Evolutionary conservation across 177 flowering plant species (phyloP), one percentile per base, ranked within the genome.

Genomic region (Vitis hybrid): DNA sequence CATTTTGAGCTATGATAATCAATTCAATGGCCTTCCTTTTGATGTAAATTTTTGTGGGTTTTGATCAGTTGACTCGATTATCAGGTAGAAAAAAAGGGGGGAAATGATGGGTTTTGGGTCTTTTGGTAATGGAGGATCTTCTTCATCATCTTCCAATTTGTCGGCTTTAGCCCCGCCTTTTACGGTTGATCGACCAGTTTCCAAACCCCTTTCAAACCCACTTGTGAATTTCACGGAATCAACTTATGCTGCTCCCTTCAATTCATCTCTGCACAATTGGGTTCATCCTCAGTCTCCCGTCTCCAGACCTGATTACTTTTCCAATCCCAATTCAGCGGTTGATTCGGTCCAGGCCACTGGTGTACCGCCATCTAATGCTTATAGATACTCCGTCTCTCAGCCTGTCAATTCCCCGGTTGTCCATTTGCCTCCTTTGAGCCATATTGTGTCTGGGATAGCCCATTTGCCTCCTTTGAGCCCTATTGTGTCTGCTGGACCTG

Each of bases 151-250:
- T 5, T 82, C 85, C 3, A 78, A 59, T 74, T 76, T 83, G 59
- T 83, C 84, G 2, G 69, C 84, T 55, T 75, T 67, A 16, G 86
- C 86, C 29, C 82, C 77, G 11, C 84, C 86, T n/a, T 83, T 83
- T 60, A 83, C 82, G 0, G 79, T 83, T 7, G 80, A 82, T 72
- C 70, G 79, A 22, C 62, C 82, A 16, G 52, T 29, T 7, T 48
- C 77, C 10, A 75, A 73, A 48, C 76, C 78, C 52, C 62, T 52
- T 62, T 55, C 77, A 8, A 67, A 53, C 64, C 74, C 76, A 55
- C 69, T 72, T 52, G 76, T 64, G 16, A 72, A 72, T 69, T 60
- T 72, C 49, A 67, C 68, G 57, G 78, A 70, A 49, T 45, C 72
- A 3, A 10, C 71, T 66, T 75, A 58, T 56, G 26, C 64, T 26